phyloP scores from a whole-genome alignment of 1,139 yeast genomes.

The Pichia sp. region DNA sequence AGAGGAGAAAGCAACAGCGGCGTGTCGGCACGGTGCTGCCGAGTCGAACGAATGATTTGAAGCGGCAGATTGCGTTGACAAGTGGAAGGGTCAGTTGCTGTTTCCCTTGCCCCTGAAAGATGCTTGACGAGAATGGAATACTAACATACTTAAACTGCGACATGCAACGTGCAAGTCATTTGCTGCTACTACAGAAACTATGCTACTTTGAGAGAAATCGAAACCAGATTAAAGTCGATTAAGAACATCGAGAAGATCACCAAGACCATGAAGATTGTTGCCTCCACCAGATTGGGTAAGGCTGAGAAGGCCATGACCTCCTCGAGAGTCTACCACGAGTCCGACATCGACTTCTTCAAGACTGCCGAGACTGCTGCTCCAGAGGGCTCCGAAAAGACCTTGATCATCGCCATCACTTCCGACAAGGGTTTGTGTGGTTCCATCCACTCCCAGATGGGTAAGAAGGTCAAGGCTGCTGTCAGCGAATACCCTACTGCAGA shows the following conservation, averaged over 20 bases:
- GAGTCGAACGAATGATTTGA: background rate
- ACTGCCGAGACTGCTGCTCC: slow-evolving; percentile 68
- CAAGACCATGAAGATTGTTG: slow-evolving; percentile 99
- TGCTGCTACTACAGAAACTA: slow-evolving; percentile 55
- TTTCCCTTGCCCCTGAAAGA: too few relatives aligned
- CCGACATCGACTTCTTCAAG: slow-evolving; percentile 73
- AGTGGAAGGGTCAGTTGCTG: background rate
- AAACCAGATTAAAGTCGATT: slow-evolving; percentile 94
- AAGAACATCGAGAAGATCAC: slow-evolving; percentile 98
- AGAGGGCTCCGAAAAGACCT: slow-evolving; percentile 54
- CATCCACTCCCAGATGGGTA: slow-evolving; percentile 90
- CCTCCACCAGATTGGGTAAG: slow-evolving; percentile 92
- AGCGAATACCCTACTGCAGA: slow-evolving; percentile 67
- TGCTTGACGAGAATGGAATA: background rate
- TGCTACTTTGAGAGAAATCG: slow-evolving; percentile 98
- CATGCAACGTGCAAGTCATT: background rate
- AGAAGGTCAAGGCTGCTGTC: slow-evolving; percentile 71
- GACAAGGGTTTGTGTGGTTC: slow-evolving; percentile 99
- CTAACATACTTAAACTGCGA: background rate
- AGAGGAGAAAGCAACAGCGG: background rate
- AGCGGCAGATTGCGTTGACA: background rate
- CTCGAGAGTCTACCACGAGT: slow-evolving; percentile 78
- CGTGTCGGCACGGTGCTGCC: background rate
- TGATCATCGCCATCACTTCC: slow-evolving; percentile 83
- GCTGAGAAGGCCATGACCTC: slow-evolving; percentile 95